Base-by-base conservation (phyloP, 2,329 filamentous ascomycete species). In the Lachnellula willkommii region DNA sequence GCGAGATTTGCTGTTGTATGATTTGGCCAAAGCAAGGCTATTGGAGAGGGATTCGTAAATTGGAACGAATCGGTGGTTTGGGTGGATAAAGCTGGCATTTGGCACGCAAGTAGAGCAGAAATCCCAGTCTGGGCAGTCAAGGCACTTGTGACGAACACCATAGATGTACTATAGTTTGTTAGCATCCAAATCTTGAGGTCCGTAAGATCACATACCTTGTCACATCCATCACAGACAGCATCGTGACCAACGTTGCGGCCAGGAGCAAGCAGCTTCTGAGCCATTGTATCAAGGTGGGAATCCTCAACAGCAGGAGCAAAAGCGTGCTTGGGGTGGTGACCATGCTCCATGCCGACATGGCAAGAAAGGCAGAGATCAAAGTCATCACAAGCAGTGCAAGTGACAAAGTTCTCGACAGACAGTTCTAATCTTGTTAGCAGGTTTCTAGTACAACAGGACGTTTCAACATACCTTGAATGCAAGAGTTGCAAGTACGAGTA, bases 101-200 rank as follows among this genome's bases (percentile, higher is more conserved):
- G 79, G 74, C 56, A 90, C 73, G 73, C 95, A 99, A 8, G 82
- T 77, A 24, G 81, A 79, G 77, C 94, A 99, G 75, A 89, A 97
- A 69, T 99, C 94, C 88, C 90, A 99, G 72, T 99, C 94, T 45
- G 95, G 94, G 77, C 94, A 99, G 70, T 90, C 87, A 62, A 97
- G 79, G 72, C 94, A 99, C 80, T 99, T 99, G 82, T 97, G 88
- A 65, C 94, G 93, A 55, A 96, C 80, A 65, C 94, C 95, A 65
- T 81, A 79, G 67, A 99, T 94, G 71, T 84, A 85, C 79, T 85
- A 60, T 37, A 48, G 15, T 7, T 42, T 39, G 26, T 58, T 53
- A 53, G 43, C n/a, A 26, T 35, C 26, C 39, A 40, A 32, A 35
- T 22, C 6, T 47, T 15, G 52, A 26, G 55, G 22, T 26, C 37